Evolutionary conservation across 179 eudicot genomes (phyloP), one percentile per base, ranked within the genome.

Genomic region (Beta corolliflora): DNA sequence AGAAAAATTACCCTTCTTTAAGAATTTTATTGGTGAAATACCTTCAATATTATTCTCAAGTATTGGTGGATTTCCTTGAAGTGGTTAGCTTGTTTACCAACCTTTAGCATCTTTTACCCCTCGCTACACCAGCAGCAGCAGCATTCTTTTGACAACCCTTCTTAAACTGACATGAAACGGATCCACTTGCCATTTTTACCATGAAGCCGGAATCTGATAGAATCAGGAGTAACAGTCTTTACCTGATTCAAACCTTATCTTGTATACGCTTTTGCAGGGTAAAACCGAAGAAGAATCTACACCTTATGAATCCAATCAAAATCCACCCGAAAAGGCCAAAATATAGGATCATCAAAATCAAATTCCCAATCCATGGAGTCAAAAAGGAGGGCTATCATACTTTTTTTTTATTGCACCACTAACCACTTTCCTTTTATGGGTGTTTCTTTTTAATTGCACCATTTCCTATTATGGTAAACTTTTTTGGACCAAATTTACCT

Each of bases 261-360:
- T 80, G 60, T 61, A 41, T 16, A 69, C 45, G n/a, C 81, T 79
- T 60, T 83, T 88, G 7, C 89, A 83, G 61, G 94, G 94, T 41
- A 91, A 91, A 77, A 86, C 85, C 2, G 88, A 80, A 60, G 89
- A 88, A 1, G 83, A 80, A 65, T 88, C 89, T 81, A 82, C 65
- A 23, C 68, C 80, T 58, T 77, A 15, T 85, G 77, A 53, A 81
- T 81, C 91, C 90, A 87, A 15, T 87, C 85, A 53, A 60, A 87
- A 46, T 81, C 83, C 68, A 52, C 75, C n/a, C 85, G 84, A 53
- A 64, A 72, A 0, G 90, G 90, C 93, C 91, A 91, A 77, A 88
- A 87, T 10, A 89, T 86, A 9, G 94, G 90, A 29, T 86, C 86
- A 60, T 86, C 83, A 56, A 83, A 66, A 46, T 83, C 83, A 36